These are phyloP conservation scores for Fomitopsis schrenkii DNA, from an alignment of 1,284 basidiomycete species.

Conservation along the genomic window DNA sequence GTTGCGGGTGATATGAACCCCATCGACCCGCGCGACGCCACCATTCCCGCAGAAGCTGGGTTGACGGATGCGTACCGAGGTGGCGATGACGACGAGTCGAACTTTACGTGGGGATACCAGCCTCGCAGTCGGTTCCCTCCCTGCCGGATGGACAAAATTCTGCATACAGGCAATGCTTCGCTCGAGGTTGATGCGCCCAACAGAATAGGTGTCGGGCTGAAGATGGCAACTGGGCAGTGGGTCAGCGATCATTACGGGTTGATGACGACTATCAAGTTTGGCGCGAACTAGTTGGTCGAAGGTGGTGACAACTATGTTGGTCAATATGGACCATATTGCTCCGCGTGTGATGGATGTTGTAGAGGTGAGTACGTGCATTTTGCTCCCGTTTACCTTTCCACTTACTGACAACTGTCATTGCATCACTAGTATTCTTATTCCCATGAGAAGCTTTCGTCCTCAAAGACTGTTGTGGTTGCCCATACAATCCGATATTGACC, in stretches of 20 bases:
- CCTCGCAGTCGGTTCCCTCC: constrained; percentile 38
- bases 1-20: constrained; percentile 71
- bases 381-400: too few species aligned
- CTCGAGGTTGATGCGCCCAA: constrained; percentile 42
- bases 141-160: constrained; percentile 59
- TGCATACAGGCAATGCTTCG: constrained; percentile 37
- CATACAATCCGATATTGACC: too few species aligned
- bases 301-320: neutral
- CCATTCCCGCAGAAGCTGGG: constrained; percentile 38
- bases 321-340: neutral
- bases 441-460: too few species aligned
- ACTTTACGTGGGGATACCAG: constrained; percentile 68
- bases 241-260: constrained; percentile 67
- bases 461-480: too few species aligned
- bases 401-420: too few species aligned
- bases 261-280: constrained; percentile 25
- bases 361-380: too few species aligned
- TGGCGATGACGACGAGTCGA: constrained; percentile 33
- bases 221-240: constrained; percentile 39
- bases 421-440: too few species aligned
- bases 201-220: constrained; percentile 51
- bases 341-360: too few species aligned
- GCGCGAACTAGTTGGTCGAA: neutral
- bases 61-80: constrained; percentile 49
- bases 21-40: constrained; percentile 42